phyloP scores from a whole-genome alignment of 2,329 filamentous ascomycete genomes.

The Aspergillus hortae region DNA sequence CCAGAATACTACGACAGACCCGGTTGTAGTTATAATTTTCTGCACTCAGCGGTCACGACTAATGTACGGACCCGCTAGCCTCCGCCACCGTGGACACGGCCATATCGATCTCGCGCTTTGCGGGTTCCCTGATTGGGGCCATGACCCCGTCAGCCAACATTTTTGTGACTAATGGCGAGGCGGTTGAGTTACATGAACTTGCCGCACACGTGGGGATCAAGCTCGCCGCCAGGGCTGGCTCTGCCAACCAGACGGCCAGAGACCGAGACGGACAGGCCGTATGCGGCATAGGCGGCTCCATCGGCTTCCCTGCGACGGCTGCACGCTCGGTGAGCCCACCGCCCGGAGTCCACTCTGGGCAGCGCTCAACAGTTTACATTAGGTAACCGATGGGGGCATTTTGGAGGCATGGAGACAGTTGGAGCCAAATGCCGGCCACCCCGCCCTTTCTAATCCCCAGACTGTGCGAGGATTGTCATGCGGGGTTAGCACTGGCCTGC shows the following conservation, averaged over 20 bases:
- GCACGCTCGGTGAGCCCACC: not conserved
- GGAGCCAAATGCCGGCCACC: not conserved
- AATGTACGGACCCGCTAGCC: not conserved
- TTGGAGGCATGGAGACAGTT: not conserved
- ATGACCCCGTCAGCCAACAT: not conserved
- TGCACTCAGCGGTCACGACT: not conserved
- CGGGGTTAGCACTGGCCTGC: not conserved
- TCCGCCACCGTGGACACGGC: not conserved
- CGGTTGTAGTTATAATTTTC: not conserved
- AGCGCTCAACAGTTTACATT: not conserved
- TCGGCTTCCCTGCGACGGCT: not conserved
- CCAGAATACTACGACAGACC: not conserved
- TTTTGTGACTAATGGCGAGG: not conserved
- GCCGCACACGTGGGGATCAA: not conserved
- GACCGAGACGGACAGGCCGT: not conserved
- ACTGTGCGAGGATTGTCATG: not conserved
- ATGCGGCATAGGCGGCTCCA: not conserved
- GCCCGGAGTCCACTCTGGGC: not conserved
- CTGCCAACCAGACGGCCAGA: not conserved
- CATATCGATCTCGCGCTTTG: not conserved
- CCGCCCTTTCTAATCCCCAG: not conserved
- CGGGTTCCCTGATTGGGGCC: not conserved
- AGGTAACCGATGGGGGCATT: not conserved
- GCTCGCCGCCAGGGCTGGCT: not conserved
- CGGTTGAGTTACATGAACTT: not conserved